These are phyloP conservation scores for Pythium oligandrum DNA, from an alignment of 352 stramenopile genomes.

Conservation along the genomic window DNA sequence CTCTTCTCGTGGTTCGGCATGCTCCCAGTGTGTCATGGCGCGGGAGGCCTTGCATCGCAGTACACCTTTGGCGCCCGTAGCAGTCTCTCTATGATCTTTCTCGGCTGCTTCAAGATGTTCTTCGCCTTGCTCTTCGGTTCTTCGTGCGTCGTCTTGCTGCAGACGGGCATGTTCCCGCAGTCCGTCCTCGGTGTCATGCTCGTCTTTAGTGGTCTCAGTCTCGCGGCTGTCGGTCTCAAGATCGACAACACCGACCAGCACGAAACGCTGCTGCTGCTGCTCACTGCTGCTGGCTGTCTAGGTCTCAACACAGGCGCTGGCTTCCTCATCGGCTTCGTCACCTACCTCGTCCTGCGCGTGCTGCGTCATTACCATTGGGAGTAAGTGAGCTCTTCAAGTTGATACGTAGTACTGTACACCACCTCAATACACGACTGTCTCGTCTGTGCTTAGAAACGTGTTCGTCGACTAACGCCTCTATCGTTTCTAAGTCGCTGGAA, in stretches of 20 bases:
- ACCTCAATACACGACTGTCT: no score
- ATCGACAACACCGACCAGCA: slow-evolving; percentile 22
- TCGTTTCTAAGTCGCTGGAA: background rate
- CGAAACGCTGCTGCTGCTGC: slow-evolving; percentile 21
- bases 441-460: no score
- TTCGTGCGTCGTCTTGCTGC: slow-evolving; percentile 40
- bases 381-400: slow-evolving; percentile 3
- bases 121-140: slow-evolving; percentile 88
- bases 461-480: no score
- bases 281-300: slow-evolving; percentile 24
- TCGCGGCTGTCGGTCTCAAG: slow-evolving; percentile 26
- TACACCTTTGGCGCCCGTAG: slow-evolving; percentile 89
- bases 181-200: slow-evolving; percentile 29
- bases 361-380: slow-evolving; percentile 13
- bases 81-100: slow-evolving; percentile 86
- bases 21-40: slow-evolving; percentile 92
- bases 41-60: slow-evolving; percentile 89
- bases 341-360: slow-evolving; percentile 16
- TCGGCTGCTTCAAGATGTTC: slow-evolving; percentile 87
- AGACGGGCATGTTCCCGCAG: slow-evolving; percentile 30
- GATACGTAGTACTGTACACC: no score
- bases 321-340: slow-evolving; percentile 25
- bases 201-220: slow-evolving; percentile 24
- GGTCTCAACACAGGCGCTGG: slow-evolving; percentile 26
- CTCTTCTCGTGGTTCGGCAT: slow-evolving; percentile 86